Evolutionary conservation across 2,329 filamentous ascomycete species (phyloP), one percentile per base, ranked within the genome.

Genomic region (Blumeria hordei): DNA sequence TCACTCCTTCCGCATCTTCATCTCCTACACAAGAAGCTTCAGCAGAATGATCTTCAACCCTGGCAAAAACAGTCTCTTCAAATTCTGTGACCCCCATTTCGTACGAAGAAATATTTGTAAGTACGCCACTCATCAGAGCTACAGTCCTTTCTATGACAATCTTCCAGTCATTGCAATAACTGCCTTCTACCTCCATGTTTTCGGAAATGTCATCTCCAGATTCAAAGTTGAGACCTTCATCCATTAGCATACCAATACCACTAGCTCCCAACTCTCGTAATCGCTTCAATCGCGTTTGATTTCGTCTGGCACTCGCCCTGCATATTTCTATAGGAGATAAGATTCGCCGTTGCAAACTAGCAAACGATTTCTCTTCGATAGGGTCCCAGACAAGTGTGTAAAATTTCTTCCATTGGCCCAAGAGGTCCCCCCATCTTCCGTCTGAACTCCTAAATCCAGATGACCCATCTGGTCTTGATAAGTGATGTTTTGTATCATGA

Each of bases 191-290:
- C 55, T 72, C 69, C 36, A 69, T 66, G 55, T 72, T 68, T 36
- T 72, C 69, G 16, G 69, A 69, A 54, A 72, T 71, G 43, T 81
- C 76, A 14, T 81, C 77, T 33, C 74, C 73, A 18, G 75, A 70
- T 45, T 75, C 75, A 61, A 85, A 80, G 53, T 78, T 80, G 51
- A 95, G 70, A 2, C 85, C 88, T 64, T 94, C 87, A 55, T 90
- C 86, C 61, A 95, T 81, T 32, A 98, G 71, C 4, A 95, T 78
- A 14, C 92, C 92, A 3, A 96, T 72, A 1, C 86, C 85, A 62
- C 85, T 88, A 1, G 90, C 86, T 55, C 86, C 88, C 67, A 90
- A 79, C 63, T 88, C 77, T 50, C 84, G 77, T 59, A 94, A 72
- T 61, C 78, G 78, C 63, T 77, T 81, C 53, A 96, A 72, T 18